Base-by-base conservation (phyloP, 2,329 filamentous ascomycete species). In the Penicillium crustosum region DNA sequence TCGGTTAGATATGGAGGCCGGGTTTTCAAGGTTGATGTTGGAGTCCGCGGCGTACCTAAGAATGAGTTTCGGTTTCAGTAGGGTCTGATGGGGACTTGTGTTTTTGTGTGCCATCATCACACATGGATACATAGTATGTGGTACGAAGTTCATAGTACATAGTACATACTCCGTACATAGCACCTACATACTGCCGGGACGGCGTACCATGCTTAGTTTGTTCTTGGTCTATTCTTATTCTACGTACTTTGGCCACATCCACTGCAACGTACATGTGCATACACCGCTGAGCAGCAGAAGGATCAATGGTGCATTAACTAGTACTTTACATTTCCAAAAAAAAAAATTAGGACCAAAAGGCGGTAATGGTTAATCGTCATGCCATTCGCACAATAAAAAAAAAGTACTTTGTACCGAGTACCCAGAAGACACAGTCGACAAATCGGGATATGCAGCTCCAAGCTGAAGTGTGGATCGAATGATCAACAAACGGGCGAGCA, bases 1-100 rank as follows among this genome's bases (percentile, higher is more conserved):
- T 88, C 86, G 66, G 81, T 81, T 66, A 81, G 81, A 73, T 83
- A 85, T 59, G 85, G 87, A 35, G 92, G 93, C 2, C 87, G 83
- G 27, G 70, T 94, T 60, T 96, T 91, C 76, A 85, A 82, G 72
- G 83, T 93, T 49, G 84, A 94, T 70, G 90, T 96, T 60, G 90
- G 89, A 3, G 83, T 89, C 3, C 79, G 75, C 66, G 90, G 91
- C 0, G 67, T 86, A 69, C 78, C 81, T 52, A 80, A 85, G 62
- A 84, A 87, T 74, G 81, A 86, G 72, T 91, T 89, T 73, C 86
- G 82, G 75, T 75, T 86, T 41, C 53, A 64, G 56, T 64, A 53
- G 44, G 39, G 47, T 58, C 23, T 53, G 59, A 49, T 10, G 13
- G 12, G 12, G 35, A 56, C 44, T 31, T 33, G 19, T 49, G 13